Base-by-base conservation (phyloP, 2,329 filamentous ascomycete genomes). In the Rhynchosporium secalis region DNA sequence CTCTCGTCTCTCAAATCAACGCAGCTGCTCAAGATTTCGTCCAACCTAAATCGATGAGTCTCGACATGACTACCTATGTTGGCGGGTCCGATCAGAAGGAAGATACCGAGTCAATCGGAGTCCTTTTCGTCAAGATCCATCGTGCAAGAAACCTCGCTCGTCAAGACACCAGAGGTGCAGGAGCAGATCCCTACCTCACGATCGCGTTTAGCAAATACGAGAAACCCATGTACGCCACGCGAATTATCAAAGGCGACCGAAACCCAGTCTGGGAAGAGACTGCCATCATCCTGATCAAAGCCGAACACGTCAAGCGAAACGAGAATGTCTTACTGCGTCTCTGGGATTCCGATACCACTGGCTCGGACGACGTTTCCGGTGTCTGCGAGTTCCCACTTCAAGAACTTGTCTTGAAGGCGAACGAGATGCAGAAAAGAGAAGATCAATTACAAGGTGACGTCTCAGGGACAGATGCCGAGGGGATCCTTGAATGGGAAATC, bases 201-300 rank as follows among this genome's bases (percentile, higher is more conserved):
- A 68, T 68, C 31, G 66, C 66, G 13, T 68, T 68, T 54, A 62
- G 56, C 40, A 68, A 68, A 38, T 68, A 68, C 41, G 66, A 68
- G 49, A 68, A 68, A 40, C 66, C 66, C 3, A 68, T 68, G 66
- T 68, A 68, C 33, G 62, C 66, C 7, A 68, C 64, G 47, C 64
- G 66, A 10, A 68, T 68, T n/a, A 68, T 68, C 59, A 68, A 68
- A 49, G 66, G 66, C 1, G 66, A 68, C 52, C 58, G 64, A 3
- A 68, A 68, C 46, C 66, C 66, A n/a, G 66, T 68, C 2, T 68
- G 66, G 66, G 66, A 68, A 46, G 66, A 68, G 51, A 63, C 66
- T 12, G 66, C 66, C 4, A 62, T 68, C 40, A 68, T 68, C 47
- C 66, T 66, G 63, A 67, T 67, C 36, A 61, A 61, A 26, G 57